Evolutionary conservation across 768 basidiomycete species (phyloP), one percentile per base, ranked within the genome.

Genomic region (Cantharellus anzutake): DNA sequence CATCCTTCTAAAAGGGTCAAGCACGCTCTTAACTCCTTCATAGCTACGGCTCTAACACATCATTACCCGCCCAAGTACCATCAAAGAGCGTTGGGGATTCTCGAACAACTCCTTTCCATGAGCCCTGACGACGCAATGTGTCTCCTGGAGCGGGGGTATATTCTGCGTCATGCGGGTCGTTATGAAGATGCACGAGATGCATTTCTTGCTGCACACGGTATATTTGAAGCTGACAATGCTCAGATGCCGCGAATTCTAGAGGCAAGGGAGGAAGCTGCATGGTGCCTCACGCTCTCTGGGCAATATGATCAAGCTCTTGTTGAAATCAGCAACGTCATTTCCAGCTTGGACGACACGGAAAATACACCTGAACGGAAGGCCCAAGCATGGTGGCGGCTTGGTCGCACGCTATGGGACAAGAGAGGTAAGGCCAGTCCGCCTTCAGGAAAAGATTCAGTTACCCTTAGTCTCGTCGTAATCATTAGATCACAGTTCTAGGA

Each of bases 1-100:
- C 7, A 41, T 14, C 56, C 41, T 61, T 41, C 51, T n/a, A 58
- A 4, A 48, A 16, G 52, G 7, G 52, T 55, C 29, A 48, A 48
- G 44, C 11, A 11, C 29, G 44, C 44, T 37, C 38, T 55, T 11
- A 55, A 11, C 35, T 55, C 35, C 52, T 55, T 55, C 52, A 55
- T 55, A 55, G 35, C 11, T 2, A 83, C 80, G 0, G 80, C 87
- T 3, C 75, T 96, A 14, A 85, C 90, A 2, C 84, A 96, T 66
- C 75, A 86, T 56, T 88, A 80, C 68, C 82, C 93, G 38, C 94
- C 94, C 0, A 92, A 92, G 65, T 84, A 97, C 65, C 94, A 98
- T 67, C 64, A 73, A 5, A 80, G 83, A 57, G 94, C 96, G 1
- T 72, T 83, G 35, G 72, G 76, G 16, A 75, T 96, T 5, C 74